These are phyloP conservation scores for Globisporangium orthogonon DNA, from an alignment of 352 stramenopile genomes.

Conservation along the genomic window DNA sequence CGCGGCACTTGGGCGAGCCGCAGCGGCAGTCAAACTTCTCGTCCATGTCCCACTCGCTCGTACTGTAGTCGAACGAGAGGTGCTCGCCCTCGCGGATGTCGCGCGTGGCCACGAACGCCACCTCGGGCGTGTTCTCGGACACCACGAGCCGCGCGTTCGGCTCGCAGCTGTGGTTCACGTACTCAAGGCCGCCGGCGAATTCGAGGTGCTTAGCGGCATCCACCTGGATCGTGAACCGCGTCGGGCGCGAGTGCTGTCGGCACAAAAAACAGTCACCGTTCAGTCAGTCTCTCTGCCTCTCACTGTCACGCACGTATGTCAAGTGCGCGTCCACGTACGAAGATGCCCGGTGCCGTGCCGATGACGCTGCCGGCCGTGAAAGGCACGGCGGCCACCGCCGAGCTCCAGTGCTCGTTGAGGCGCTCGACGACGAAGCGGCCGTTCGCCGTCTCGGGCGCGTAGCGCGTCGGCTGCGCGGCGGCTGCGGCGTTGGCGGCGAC, in stretches of 20 bases:
- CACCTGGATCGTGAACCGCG: constrained; percentile 82
- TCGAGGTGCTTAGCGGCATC: constrained; percentile 74
- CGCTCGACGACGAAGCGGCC: constrained; percentile 72
- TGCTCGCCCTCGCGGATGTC: constrained; percentile 67
- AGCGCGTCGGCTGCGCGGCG: constrained; percentile 34
- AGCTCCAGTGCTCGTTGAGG: constrained; percentile 69
- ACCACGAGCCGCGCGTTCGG: constrained; percentile 81
- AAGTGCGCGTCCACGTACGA: constrained; percentile 32
- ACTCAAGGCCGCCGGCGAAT: constrained; percentile 79
- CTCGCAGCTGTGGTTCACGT: constrained; percentile 85
- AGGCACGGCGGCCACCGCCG: constrained; percentile 57
- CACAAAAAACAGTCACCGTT: constrained; percentile 7
- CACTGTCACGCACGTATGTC: not conserved
- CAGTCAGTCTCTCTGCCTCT: not conserved
- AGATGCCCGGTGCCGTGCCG: constrained; percentile 53
- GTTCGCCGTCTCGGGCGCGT: constrained; percentile 50
- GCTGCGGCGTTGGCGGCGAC: constrained; percentile 15
- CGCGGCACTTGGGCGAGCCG: constrained; percentile 46
- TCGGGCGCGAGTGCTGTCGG: constrained; percentile 42
- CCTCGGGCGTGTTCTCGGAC: constrained; percentile 56
- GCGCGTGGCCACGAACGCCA: constrained; percentile 76
- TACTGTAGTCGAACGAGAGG: constrained; percentile 86
- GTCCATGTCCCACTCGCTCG: constrained; percentile 91
- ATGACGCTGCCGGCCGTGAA: constrained; percentile 63
- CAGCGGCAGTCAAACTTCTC: constrained; percentile 87